These are phyloP conservation scores for Steccherinum ochraceum DNA, from an alignment of 768 basidiomycete genomes.

Conservation along the genomic window DNA sequence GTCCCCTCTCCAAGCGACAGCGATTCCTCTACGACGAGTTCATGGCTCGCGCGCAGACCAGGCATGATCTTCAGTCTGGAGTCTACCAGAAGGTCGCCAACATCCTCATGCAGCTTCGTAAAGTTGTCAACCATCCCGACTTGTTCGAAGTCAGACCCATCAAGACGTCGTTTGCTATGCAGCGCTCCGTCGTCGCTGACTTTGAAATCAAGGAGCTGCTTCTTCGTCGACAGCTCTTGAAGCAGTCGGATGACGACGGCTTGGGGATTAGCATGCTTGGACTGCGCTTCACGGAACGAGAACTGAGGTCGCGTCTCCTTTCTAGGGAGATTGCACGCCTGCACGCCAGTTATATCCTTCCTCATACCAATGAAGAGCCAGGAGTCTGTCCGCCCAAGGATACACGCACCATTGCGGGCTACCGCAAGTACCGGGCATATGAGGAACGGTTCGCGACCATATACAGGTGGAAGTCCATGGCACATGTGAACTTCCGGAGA, in stretches of 20 bases:
- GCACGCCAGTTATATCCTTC: constrained; percentile 53
- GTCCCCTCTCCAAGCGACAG: constrained; percentile 85
- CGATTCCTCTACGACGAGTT: constrained; percentile 96
- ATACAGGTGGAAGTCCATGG: constrained; percentile 62
- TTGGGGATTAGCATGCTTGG: constrained; percentile 61
- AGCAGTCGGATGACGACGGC: constrained; percentile 42
- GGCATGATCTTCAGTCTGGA: constrained; percentile 76
- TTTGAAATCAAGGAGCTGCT: constrained; percentile 87
- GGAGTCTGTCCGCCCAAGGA: constrained; percentile 70
- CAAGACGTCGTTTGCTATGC: constrained; percentile 70
- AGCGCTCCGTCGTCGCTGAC: constrained; percentile 69
- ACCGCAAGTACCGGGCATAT: constrained; percentile 39
- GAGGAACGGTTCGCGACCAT: constrained; percentile 44
- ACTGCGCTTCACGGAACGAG: constrained; percentile 51
- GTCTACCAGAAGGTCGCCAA: constrained; percentile 88
- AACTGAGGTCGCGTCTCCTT: constrained; percentile 46
- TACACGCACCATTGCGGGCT: constrained; percentile 69
- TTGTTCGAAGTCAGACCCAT: constrained; percentile 86
- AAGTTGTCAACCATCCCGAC: constrained; percentile 94
- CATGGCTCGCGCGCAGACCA: constrained; percentile 83
- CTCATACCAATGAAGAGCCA: constrained; percentile 44
- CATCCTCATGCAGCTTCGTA: constrained; percentile 95
- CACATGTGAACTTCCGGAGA: constrained; percentile 68
- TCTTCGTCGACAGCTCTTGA: constrained; percentile 65
- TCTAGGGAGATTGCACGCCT: constrained; percentile 49